A percentile compares a stretch with the other conserved stretches of the same genome.
Evolutionary conservation across 2,329 filamentous ascomycete species (phyloP).

Genomic region (Neonectria punicea): DNA sequence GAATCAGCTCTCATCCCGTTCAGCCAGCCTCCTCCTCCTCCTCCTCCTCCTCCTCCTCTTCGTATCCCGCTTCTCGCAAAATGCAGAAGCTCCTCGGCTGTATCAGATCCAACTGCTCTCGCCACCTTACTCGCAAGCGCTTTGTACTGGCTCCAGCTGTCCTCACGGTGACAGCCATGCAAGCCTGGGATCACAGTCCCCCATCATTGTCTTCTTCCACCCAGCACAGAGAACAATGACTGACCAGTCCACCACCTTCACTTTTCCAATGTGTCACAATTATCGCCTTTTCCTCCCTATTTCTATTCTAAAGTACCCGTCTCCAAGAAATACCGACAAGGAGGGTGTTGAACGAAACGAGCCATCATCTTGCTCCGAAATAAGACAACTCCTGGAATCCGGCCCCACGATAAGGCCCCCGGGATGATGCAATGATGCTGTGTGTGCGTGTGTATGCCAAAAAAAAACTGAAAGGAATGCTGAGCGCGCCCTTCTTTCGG

Average conservation of each 20-base stretch:
- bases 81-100: conserved; percentile 7
- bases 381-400: conserved; percentile 30
- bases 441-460: conserved; percentile 28
- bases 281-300: conserved; percentile 15
- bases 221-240: not conserved
- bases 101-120: not conserved
- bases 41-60: not conserved
- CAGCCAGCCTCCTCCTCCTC: not conserved
- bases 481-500: conserved; percentile 13
- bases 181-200: not conserved
- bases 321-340: conserved; percentile 23
- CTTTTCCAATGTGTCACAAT: conserved; percentile 13
- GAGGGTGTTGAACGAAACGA: conserved; percentile 21
- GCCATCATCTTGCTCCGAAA: conserved; percentile 18
- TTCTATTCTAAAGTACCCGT: conserved; percentile 24
- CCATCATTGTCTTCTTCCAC: not conserved
- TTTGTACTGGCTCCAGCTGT: not conserved
- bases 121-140: not conserved
- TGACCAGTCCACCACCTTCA: not conserved
- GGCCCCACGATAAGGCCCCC: conserved; percentile 19
- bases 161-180: not conserved
- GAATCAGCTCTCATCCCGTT: conserved; percentile 4
- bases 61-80: conserved; percentile 7
- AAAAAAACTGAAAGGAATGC: conserved; percentile 31
- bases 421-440: conserved; percentile 28